Evolutionary conservation across 2,329 filamentous ascomycete genomes (phyloP).

Genomic region (Trichoderma oligosporum): DNA sequence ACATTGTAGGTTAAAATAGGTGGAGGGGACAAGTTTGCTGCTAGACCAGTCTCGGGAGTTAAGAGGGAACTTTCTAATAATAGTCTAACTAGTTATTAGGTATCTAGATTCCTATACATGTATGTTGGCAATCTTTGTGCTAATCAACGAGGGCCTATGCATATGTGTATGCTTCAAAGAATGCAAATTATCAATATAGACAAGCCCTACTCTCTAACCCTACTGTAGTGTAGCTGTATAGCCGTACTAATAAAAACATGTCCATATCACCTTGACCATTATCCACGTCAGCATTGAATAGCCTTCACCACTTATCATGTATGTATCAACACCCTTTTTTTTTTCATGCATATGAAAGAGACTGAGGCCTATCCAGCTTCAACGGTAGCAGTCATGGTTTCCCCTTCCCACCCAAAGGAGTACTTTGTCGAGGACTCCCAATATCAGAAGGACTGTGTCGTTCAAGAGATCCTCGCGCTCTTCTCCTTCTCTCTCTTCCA

Average conservation of each 20-base stretch:
- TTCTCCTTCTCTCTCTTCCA: constrained; percentile 31
- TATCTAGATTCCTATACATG: too few species aligned
- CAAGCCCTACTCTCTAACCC: background rate
- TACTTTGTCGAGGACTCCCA: constrained; percentile 22
- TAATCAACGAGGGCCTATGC: background rate
- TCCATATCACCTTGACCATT: background rate
- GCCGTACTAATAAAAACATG: background rate
- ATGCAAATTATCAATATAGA: background rate
- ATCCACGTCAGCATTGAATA: background rate
- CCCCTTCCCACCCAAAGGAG: constrained; percentile 24
- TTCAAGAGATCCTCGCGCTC: constrained; percentile 30
- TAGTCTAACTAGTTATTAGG: too few species aligned
- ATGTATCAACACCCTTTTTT: background rate
- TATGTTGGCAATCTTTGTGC: too few species aligned
- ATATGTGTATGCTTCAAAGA: background rate
- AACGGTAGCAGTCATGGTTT: constrained; percentile 29
- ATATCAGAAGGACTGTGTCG: constrained; percentile 26
- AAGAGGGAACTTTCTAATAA: too few species aligned
- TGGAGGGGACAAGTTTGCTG: too few species aligned
- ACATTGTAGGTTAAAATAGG: too few species aligned
- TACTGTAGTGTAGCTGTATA: background rate
- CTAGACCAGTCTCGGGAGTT: too few species aligned
- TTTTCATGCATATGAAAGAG: background rate
- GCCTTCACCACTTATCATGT: background rate
- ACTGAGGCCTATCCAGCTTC: constrained; percentile 35